A percentile compares a stretch with the other conserved stretches of the same genome.
Conservation (phyloP, 139 green algal species). For the Desmodesmus armatus region DNA sequence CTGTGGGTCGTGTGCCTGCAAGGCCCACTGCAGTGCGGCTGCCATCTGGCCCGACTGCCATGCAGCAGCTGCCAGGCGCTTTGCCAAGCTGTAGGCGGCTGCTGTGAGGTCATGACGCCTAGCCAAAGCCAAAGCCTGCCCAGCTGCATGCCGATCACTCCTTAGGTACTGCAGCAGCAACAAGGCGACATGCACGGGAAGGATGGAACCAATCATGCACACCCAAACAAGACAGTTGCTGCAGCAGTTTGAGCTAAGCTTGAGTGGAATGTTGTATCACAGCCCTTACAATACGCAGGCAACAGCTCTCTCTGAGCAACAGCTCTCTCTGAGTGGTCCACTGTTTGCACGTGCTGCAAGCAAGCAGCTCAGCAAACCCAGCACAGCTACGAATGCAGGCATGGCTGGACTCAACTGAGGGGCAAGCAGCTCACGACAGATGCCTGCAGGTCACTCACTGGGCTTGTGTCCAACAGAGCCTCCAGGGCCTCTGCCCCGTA, state of each 20-base stretch:
- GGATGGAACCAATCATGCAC: no score
- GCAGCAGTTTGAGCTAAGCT: slow-evolving; percentile 14
- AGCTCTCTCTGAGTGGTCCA: no score
- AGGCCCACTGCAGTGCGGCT: slow-evolving; percentile 52
- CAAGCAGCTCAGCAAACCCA: not conserved
- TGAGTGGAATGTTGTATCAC: no score
- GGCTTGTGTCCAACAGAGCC: slow-evolving; percentile 63
- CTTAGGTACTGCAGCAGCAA: slow-evolving; percentile 7
- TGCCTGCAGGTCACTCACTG: slow-evolving; percentile 41
- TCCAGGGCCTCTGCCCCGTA: slow-evolving; percentile 70
- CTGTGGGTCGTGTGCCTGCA: slow-evolving; percentile 47
- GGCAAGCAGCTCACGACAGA: no score
- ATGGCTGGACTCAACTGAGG: no score
- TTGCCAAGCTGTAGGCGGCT: slow-evolving; percentile 47
- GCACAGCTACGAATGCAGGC: no score
- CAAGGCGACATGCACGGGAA: not conserved
- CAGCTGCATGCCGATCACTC: slow-evolving; percentile 32
- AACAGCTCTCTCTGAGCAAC: no score
- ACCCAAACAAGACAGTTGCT: not conserved
- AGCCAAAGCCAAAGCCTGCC: slow-evolving; percentile 55
- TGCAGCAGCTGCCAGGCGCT: slow-evolving; percentile 47
- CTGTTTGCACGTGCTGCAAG: no score
- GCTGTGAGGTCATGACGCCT: slow-evolving; percentile 51
- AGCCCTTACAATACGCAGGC: no score
- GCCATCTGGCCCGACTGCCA: slow-evolving; percentile 49